Evolutionary conservation across 176 grass and related monocot genomes (phyloP).

Genomic region (Pontederia paniculata): DNA sequence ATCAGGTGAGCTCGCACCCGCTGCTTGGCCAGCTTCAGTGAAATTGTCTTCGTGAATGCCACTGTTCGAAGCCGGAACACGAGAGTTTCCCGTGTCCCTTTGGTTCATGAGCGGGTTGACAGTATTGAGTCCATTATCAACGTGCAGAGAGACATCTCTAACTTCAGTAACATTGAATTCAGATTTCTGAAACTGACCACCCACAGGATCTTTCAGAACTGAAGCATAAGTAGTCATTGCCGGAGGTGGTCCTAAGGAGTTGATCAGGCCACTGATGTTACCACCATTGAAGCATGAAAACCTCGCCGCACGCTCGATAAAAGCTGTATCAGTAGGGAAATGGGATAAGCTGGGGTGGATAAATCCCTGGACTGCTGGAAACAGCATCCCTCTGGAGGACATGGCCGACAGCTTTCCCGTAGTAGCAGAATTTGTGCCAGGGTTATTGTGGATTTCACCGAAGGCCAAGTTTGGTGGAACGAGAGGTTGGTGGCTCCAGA

Average conservation of each 20-base stretch:
- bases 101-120: neutral
- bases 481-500: constrained; percentile 34
- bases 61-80: neutral
- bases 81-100: neutral
- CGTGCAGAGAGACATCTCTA: neutral
- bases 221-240: constrained; percentile 26
- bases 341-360: constrained; percentile 37
- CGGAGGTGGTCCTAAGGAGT: constrained; percentile 23
- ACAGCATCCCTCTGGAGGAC: constrained; percentile 16
- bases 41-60: neutral
- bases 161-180: constrained; percentile 5
- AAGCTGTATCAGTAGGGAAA: constrained; percentile 66
- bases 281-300: constrained; percentile 48
- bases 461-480: constrained; percentile 33
- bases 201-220: neutral
- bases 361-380: constrained; percentile 35
- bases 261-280: constrained; percentile 15
- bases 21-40: neutral
- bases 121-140: neutral
- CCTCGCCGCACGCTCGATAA: constrained; percentile 69
- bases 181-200: neutral
- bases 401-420: neutral
- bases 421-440: neutral
- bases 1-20: neutral
- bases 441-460: constrained; percentile 14